Evolutionary conservation across 257 asterid species (phyloP).

Genomic region (Rauvolfia tetraphylla): DNA sequence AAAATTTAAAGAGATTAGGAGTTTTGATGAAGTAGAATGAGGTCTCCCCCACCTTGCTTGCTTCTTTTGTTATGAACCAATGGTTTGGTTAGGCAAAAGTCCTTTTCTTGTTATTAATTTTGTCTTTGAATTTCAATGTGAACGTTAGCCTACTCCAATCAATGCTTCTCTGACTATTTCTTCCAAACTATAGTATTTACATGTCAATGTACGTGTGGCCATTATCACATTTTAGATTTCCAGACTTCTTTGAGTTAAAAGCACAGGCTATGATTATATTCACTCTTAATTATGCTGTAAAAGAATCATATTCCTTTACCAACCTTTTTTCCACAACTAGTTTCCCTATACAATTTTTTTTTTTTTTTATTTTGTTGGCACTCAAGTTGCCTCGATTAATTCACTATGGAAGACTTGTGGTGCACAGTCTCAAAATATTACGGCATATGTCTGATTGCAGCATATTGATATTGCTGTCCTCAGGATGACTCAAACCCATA

Average conservation of each 20-base stretch:
- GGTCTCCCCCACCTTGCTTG: not conserved
- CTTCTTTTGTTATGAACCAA: not conserved
- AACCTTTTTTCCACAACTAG: not conserved
- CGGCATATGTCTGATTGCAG: too few species aligned
- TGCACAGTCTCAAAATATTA: too few species aligned
- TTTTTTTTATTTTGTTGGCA: too few species aligned
- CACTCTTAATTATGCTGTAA: not conserved
- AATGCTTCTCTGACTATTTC: not conserved
- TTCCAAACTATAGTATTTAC: not conserved
- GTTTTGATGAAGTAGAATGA: not conserved
- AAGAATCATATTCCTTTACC: not conserved
- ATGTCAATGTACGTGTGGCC: not conserved
- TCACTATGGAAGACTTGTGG: too few species aligned
- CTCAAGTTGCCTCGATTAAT: too few species aligned
- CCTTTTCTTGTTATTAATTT: not conserved
- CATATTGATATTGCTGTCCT: too few species aligned
- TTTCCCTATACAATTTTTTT: too few species aligned
- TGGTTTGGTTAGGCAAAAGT: not conserved
- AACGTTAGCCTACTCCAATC: not conserved
- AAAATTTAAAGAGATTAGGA: not conserved
- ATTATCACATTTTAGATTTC: not conserved
- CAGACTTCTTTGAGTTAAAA: not conserved
- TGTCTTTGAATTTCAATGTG: slow-evolving; percentile 1
- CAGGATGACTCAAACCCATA: too few species aligned
- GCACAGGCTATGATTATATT: not conserved